Base-by-base conservation (phyloP, 2,329 filamentous ascomycete species). In the Aspergillus sp. region DNA sequence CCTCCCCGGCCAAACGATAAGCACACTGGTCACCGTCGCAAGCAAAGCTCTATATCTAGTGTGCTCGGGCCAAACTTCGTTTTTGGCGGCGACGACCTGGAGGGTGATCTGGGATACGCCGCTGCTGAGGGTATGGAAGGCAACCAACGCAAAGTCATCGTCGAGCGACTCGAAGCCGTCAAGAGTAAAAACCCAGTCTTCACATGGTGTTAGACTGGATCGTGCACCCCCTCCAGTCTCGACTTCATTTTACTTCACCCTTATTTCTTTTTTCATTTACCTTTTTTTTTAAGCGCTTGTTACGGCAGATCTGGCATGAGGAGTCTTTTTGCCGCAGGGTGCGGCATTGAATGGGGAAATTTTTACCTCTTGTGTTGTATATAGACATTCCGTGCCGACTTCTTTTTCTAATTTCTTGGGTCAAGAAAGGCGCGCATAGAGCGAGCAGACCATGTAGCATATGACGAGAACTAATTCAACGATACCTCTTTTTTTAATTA, bases 141-240 rank as follows among this genome's bases (percentile, higher is more conserved):
- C 9, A 88, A 90, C 59, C 83, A 86, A 64, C 81, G 90, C 57
- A 95, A 93, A 68, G 93, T 98, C 38, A 97, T 98, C 73, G 90
- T 98, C 38, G 93, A 98, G 74, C 78, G 93, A 50, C 71, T 98
- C 46, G 93, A 98, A 74, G 87, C 91, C 47, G 93, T 98, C 49
- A 97, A 97, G 76, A 88, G 84, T 62, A 86, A 86, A 64, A 94
- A 95, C 62, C 93, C 93, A 2, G 90, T 98, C 29, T 98, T 98
- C 68, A 95, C 88, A 36, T 98, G 93, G 88, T 98, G 93, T 74
- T 97, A 72, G 72, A 45, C 47, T 38, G 36, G 27, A 34, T 33
- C 6, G 10, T 11, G 34, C 27, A 39, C 30, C 9, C 31, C 32
- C 36, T 37, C 33, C 13, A 30, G 28, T 31, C 19, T 27, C 39